phyloP scores from a whole-genome alignment of 176 grass and related monocot genomes.

The Triticum turgidum region DNA sequence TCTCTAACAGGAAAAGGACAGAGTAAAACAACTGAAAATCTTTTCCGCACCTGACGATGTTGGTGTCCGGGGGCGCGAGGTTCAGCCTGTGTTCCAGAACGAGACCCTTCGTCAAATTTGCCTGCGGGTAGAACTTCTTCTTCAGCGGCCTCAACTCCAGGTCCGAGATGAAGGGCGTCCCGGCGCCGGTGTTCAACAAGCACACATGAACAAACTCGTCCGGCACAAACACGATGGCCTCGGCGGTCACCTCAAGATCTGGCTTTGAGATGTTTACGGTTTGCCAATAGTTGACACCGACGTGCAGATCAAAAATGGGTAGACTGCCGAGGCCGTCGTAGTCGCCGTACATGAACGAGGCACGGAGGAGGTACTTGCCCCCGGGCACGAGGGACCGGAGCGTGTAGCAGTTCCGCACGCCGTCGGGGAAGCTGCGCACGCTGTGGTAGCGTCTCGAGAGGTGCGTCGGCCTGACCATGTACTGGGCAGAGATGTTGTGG shows the following conservation, averaged over 20 bases:
- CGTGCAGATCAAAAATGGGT: constrained; percentile 48
- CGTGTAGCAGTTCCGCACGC: constrained; percentile 50
- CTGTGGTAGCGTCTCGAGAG: background rate
- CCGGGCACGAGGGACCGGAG: constrained; percentile 31
- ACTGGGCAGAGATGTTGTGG: constrained; percentile 32
- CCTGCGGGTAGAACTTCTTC: constrained; percentile 8
- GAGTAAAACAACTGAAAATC: background rate
- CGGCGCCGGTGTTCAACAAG: constrained; percentile 1
- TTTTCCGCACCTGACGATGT: constrained; percentile 6
- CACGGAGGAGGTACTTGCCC: constrained; percentile 45
- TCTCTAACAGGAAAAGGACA: too few species aligned
- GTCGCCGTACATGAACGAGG: background rate
- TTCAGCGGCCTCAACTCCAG: constrained; percentile 58
- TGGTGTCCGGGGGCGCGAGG: background rate
- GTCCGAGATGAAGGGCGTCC: constrained; percentile 29
- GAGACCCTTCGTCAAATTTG: constrained; percentile 17
- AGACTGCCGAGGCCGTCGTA: constrained; percentile 41
- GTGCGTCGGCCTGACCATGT: background rate
- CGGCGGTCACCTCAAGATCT: fast-evolving
- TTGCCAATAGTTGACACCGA: constrained; percentile 54
- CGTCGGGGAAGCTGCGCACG: constrained; percentile 55
- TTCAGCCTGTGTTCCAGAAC: constrained; percentile 10
- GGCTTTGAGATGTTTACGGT: constrained; percentile 30
- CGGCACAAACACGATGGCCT: constrained; percentile 24
- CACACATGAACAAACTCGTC: constrained; percentile 45